These are phyloP conservation scores for Boeremia lycopersici DNA, from an alignment of 2,329 filamentous ascomycete genomes.

Conservation along the genomic window DNA sequence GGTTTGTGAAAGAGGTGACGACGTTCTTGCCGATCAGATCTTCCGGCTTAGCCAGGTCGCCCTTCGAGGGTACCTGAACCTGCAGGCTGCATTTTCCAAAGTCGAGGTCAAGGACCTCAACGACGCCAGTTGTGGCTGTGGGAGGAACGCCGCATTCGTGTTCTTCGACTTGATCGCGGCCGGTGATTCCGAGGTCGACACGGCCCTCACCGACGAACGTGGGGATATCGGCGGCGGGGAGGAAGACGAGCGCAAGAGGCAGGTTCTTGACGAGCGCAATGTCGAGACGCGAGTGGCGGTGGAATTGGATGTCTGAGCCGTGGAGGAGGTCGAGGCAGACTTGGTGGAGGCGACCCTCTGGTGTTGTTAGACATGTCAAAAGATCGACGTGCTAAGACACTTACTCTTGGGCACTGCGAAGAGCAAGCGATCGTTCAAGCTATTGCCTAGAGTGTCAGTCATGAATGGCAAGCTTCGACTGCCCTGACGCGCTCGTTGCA, in stretches of 20 bases:
- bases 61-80: slow-evolving; percentile 94
- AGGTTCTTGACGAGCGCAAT: slow-evolving; percentile 98
- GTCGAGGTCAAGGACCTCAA: slow-evolving; percentile 86
- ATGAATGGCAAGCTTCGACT: slow-evolving; percentile 47
- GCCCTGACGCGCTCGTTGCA: slow-evolving; percentile 34
- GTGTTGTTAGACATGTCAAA: neutral
- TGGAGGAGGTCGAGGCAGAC: slow-evolving; percentile 87
- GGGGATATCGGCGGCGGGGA: slow-evolving; percentile 95
- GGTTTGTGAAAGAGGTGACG: slow-evolving; percentile 90
- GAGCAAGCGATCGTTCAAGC: slow-evolving; percentile 88
- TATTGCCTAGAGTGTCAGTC: slow-evolving; percentile 55
- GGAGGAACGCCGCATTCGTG: slow-evolving; percentile 71
- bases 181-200: slow-evolving; percentile 93
- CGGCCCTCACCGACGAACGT: slow-evolving; percentile 95
- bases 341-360: slow-evolving; percentile 92
- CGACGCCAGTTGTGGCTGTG: slow-evolving; percentile 62
- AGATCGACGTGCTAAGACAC: slow-evolving; percentile 47
- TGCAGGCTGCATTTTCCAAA: slow-evolving; percentile 93
- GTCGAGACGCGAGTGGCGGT: slow-evolving; percentile 91
- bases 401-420: slow-evolving; percentile 98
- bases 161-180: slow-evolving; percentile 89
- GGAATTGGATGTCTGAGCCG: slow-evolving; percentile 95
- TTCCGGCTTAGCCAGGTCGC: slow-evolving; percentile 69
- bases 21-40: slow-evolving; percentile 91
- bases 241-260: slow-evolving; percentile 92